These are phyloP conservation scores for Euphorbia corollata DNA, from an alignment of 441 rosid species.

Conservation along the genomic window DNA sequence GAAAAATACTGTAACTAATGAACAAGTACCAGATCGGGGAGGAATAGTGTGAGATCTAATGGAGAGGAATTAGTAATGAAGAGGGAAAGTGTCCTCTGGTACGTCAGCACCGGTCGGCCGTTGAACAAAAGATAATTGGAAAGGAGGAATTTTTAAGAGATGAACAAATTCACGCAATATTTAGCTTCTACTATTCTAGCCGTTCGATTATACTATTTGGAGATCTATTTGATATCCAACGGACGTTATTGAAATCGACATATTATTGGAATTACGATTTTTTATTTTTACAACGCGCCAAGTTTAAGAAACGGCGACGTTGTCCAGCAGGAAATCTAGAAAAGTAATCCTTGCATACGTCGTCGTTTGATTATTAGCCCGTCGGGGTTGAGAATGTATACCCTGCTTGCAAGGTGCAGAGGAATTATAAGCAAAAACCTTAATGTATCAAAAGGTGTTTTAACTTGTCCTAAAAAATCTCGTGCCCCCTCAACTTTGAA, in stretches of 20 bases:
- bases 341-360: neutral
- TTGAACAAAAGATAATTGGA: conserved; percentile 9
- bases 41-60: conserved; percentile 28
- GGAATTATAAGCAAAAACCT: too few relatives aligned
- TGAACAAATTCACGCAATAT: neutral
- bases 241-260: too few relatives aligned
- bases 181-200: conserved; percentile 16
- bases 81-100: conserved; percentile 19
- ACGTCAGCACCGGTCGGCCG: conserved; percentile 47
- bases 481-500: too few relatives aligned
- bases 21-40: conserved; percentile 45
- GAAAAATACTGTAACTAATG: neutral
- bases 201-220: conserved; percentile 21
- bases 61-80: conserved; percentile 22
- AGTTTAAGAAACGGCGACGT: conserved; percentile 1
- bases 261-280: too few relatives aligned
- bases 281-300: neutral
- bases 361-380: neutral
- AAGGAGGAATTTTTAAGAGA: neutral
- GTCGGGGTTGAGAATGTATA: neutral
- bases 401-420: too few relatives aligned
- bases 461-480: too few relatives aligned
- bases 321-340: neutral
- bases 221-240: too few relatives aligned
- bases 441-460: too few relatives aligned